Evolutionary conservation across 179 eudicot species (phyloP).

Genomic region (Beta macrorhiza): DNA sequence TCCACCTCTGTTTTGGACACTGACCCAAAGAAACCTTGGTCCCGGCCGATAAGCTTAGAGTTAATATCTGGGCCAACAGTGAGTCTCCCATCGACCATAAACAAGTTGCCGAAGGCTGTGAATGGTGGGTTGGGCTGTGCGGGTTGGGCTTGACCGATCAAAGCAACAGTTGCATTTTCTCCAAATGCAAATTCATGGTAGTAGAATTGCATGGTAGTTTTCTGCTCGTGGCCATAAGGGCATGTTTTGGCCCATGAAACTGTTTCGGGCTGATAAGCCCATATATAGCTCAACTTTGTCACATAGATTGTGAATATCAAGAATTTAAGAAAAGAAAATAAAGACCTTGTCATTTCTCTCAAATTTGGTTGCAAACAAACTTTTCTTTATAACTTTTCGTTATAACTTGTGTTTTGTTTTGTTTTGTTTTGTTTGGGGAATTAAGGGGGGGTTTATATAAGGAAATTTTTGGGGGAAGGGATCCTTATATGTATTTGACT

Average conservation of each 20-base stretch:
- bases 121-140: neutral
- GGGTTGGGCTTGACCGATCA: conserved; percentile 35
- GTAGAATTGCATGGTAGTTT: conserved; percentile 51
- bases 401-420: no score
- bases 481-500: no score
- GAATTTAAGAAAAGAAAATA: neutral
- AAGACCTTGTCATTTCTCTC: neutral
- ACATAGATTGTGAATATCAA: neutral
- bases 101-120: neutral
- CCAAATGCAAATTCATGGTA: conserved; percentile 45
- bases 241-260: neutral
- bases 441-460: no score
- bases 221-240: neutral
- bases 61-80: neutral
- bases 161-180: conserved; percentile 30
- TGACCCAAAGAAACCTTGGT: conserved; percentile 20
- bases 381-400: no score
- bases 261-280: neutral
- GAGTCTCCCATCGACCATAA: neutral
- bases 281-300: neutral
- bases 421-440: no score
- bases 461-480: no score
- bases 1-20: conserved; percentile 19
- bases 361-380: neutral
- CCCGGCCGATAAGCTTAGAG: neutral